Percentiles rank a stretch among this genome's conserved stretches.
phyloP scores from a whole-genome alignment of 306 rosid genomes.

The Cucurbita pepo region DNA sequence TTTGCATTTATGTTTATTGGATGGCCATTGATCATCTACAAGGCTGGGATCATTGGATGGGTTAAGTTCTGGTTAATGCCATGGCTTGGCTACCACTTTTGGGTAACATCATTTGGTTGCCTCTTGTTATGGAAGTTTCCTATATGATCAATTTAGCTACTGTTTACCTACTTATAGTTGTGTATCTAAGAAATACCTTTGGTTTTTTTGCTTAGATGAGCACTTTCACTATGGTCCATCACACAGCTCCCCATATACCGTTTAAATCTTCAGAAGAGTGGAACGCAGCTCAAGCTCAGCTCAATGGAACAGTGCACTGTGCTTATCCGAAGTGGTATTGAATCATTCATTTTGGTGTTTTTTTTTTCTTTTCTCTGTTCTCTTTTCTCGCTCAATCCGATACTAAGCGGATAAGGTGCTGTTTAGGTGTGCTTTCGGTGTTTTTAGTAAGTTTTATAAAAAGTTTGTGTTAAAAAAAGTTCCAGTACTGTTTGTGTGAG shows the following conservation, averaged over 20 bases:
- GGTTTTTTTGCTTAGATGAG: constrained; percentile 49
- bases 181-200: not conserved
- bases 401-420: not conserved
- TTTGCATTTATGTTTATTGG: constrained; percentile 77
- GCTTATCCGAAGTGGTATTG: constrained; percentile 82
- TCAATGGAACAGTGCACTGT: constrained; percentile 93
- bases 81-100: constrained; percentile 95
- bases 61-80: constrained; percentile 97
- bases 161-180: too few species aligned
- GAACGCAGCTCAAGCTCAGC: constrained; percentile 91
- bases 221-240: constrained; percentile 97
- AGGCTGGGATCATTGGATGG: constrained; percentile 89
- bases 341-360: not conserved
- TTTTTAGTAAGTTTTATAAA: too few species aligned
- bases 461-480: not conserved
- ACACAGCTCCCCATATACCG: constrained; percentile 94
- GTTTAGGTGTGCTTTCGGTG: too few species aligned
- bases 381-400: not conserved
- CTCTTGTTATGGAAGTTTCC: not conserved
- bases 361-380: not conserved
- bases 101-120: constrained; percentile 46
- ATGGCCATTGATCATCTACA: constrained; percentile 84
- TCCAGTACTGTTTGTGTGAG: not conserved
- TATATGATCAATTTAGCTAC: not conserved
- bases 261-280: constrained; percentile 79